Conservation (phyloP, 768 basidiomycete genomes). For the Suillus discolor region DNA sequence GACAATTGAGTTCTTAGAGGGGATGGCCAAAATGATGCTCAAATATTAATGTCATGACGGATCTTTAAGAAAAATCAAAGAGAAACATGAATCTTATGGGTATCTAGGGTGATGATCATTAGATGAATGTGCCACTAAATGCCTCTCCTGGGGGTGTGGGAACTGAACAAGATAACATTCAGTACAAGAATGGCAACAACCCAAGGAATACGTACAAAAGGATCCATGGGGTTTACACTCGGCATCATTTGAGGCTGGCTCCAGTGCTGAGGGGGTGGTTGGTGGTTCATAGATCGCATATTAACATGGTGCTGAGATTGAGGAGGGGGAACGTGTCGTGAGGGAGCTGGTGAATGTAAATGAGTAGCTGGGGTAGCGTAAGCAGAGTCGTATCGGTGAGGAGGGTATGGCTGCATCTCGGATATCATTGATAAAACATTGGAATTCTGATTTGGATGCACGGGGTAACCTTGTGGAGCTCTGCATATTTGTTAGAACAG, state of each 20-base stretch:
- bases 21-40: conserved; percentile 48
- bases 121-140: conserved; percentile 49
- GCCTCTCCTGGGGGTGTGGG: conserved; percentile 48
- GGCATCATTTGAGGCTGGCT: conserved; percentile 45
- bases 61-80: conserved; percentile 36
- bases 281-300: conserved; percentile 54
- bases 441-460: conserved; percentile 41
- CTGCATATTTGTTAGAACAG: conserved; percentile 30
- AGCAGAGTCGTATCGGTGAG: conserved; percentile 53
- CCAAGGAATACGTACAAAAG: conserved; percentile 55
- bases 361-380: conserved; percentile 40
- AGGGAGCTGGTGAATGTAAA: conserved; percentile 36
- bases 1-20: conserved; percentile 46
- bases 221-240: conserved; percentile 56
- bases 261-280: conserved; percentile 54
- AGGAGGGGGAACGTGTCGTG: conserved; percentile 39
- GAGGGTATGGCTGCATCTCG: conserved; percentile 55
- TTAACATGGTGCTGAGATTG: conserved; percentile 36
- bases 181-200: conserved; percentile 8
- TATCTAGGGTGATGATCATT: conserved; percentile 54
- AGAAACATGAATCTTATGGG: conserved; percentile 43
- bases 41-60: conserved; percentile 46
- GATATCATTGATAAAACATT: conserved; percentile 59
- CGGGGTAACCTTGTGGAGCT: conserved; percentile 48
- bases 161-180: conserved; percentile 29